These are phyloP conservation scores for Pichia membranifaciens DNA, from an alignment of 805 yeast genomes.

Conservation along the genomic window DNA sequence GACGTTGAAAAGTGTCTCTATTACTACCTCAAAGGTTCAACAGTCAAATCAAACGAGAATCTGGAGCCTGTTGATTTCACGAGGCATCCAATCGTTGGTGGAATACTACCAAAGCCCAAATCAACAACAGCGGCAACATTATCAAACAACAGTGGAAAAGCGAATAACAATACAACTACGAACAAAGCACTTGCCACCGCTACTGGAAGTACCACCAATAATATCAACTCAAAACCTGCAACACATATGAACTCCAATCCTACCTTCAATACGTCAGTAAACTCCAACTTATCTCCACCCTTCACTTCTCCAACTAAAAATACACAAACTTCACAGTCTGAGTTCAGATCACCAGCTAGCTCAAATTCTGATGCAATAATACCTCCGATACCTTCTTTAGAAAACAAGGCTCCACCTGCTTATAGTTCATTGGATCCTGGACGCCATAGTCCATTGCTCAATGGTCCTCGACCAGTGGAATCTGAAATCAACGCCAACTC, in stretches of 20 bases:
- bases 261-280: slow-evolving; percentile 3
- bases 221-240: background rate
- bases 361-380: background rate
- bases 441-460: slow-evolving; percentile 10
- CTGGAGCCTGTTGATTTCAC: slow-evolving; percentile 65
- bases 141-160: background rate
- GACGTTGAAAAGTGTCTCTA: slow-evolving; percentile 82
- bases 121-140: background rate
- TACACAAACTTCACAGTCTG: background rate
- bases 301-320: background rate
- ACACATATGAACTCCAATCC: background rate
- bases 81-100: slow-evolving; percentile 58
- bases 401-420: slow-evolving; percentile 9
- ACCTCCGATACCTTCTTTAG: slow-evolving; percentile 3
- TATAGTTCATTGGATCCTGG: slow-evolving; percentile 27
- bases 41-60: slow-evolving; percentile 29
- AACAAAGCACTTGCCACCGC: no score
- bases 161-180: background rate
- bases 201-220: background rate
- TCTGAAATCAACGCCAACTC: slow-evolving; percentile 6
- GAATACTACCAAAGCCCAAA: slow-evolving; percentile 8
- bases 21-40: slow-evolving; percentile 44
- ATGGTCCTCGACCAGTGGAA: slow-evolving; percentile 24
- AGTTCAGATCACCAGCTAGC: background rate
- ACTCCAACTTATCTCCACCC: background rate